Base-by-base conservation (phyloP, 1,139 yeast species). In the Suhomyces atakaporum region DNA sequence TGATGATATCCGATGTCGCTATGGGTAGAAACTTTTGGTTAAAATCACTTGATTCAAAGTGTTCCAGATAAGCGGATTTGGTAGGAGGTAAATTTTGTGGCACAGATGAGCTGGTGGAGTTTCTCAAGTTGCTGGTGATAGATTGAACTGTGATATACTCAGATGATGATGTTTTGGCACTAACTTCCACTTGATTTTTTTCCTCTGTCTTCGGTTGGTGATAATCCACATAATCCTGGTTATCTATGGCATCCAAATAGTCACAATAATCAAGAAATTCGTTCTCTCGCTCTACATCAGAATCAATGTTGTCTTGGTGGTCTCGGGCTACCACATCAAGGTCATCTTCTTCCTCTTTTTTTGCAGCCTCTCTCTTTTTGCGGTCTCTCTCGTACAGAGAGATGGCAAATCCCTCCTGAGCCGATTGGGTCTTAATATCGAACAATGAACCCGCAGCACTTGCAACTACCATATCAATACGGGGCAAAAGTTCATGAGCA, bases 361-460 rank as follows among this genome's bases (percentile, higher is more conserved):
- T 22, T 6, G 23, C 9, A 11, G 10, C 11, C 4, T 10, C 29
- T 18, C 12, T 27, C n/a, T 12, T n/a, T n/a, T 21, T 28, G 5
- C 22, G 29, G 7, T 38, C 31, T 5, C 12, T 25, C 19, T 39
- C 42, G 20, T 26, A 30, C 8, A 28, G 14, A 14, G 18, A 33
- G 13, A 39, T 35, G 10, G 25, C 42, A 33, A 69, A 62, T 5
- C 67, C 66, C 45, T 67, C 74, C 15, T 57, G 50, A 6, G 34
- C 35, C 0, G 75, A 73, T 40, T 65, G 73, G 6, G 47, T 28
- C 36, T 52, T 54, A 42, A 70, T 53, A 34, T 70, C 76, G 43
- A 56, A 59, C 28, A 71, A 59, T 14, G 74, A 62, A 2, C 75
- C 76, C 0, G 77, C 76, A 6, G 76, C 77, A 49, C 75, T 68